phyloP scores from a whole-genome alignment of 192 early-diverging fungal genomes.

The Backusella sp. region DNA sequence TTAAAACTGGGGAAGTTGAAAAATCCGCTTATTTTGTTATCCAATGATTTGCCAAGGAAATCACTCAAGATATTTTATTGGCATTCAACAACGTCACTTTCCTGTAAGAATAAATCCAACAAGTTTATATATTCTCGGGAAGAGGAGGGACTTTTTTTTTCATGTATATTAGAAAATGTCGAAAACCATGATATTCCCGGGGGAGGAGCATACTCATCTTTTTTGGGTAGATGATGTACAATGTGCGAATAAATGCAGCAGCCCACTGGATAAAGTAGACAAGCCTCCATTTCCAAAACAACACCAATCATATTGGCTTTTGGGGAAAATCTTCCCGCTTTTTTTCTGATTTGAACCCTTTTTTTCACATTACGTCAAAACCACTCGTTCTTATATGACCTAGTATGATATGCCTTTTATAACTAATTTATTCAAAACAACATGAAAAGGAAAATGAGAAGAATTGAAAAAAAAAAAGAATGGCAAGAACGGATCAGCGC shows the following conservation, averaged over 20 bases:
- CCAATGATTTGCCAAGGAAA: background rate
- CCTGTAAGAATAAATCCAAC: background rate
- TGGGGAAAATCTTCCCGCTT: background rate
- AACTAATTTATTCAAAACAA: background rate
- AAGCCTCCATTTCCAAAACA: background rate
- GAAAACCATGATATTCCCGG: too few relatives aligned
- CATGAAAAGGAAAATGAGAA: background rate
- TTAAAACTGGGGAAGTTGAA: constrained; percentile 2
- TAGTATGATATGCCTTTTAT: background rate
- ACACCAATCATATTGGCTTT: background rate
- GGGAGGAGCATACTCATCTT: too few relatives aligned
- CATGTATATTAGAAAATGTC: too few relatives aligned
- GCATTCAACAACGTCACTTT: background rate
- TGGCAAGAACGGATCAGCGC: background rate
- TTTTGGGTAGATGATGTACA: too few relatives aligned
- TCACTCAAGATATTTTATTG: background rate
- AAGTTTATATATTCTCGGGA: too few relatives aligned
- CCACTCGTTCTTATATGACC: background rate
- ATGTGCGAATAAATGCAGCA: background rate
- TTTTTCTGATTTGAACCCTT: background rate
- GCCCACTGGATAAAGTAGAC: background rate
- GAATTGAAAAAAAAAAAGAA: background rate
- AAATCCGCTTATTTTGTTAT: background rate
- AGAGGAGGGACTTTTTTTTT: too few relatives aligned
- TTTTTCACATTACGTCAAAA: constrained; percentile 1